Evolutionary conservation across 1,139 yeast genomes (phyloP).

Genomic region (Kodamaea fungicola): DNA sequence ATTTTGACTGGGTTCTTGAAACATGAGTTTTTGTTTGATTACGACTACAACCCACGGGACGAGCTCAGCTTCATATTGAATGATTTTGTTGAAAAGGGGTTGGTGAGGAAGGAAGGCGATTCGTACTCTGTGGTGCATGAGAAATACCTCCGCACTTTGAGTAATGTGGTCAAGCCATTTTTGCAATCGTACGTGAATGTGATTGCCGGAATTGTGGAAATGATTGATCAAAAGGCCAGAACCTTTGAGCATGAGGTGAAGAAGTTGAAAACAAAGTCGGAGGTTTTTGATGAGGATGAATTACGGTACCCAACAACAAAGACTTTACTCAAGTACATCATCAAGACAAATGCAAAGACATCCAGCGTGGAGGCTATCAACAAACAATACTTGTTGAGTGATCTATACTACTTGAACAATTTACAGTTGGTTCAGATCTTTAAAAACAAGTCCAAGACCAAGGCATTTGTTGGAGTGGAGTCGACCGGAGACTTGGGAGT

Average conservation of each 20-base stretch:
- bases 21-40: conserved; percentile 45
- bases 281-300: conserved; percentile 24
- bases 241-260: conserved; percentile 6
- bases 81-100: conserved; percentile 19
- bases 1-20: conserved; percentile 40
- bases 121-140: conserved; percentile 23
- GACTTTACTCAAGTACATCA: conserved; percentile 26
- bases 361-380: conserved; percentile 33
- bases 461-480: conserved; percentile 37
- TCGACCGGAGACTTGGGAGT: conserved; percentile 29
- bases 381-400: conserved; percentile 43
- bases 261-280: conserved; percentile 14
- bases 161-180: conserved; percentile 37
- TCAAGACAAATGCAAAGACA: conserved; percentile 7
- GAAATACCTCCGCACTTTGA: conserved; percentile 22
- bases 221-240: conserved; percentile 5
- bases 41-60: conserved; percentile 32
- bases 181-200: conserved; percentile 37
- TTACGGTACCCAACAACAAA: conserved; percentile 39
- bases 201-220: conserved; percentile 19
- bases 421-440: conserved; percentile 34
- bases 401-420: conserved; percentile 39
- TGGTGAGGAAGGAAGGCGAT: conserved; percentile 15
- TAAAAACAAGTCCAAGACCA: conserved; percentile 42
- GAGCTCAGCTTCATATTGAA: conserved; percentile 29